These are phyloP conservation scores for Amanita brunnescens DNA, from an alignment of 768 basidiomycete species.

Conservation along the genomic window DNA sequence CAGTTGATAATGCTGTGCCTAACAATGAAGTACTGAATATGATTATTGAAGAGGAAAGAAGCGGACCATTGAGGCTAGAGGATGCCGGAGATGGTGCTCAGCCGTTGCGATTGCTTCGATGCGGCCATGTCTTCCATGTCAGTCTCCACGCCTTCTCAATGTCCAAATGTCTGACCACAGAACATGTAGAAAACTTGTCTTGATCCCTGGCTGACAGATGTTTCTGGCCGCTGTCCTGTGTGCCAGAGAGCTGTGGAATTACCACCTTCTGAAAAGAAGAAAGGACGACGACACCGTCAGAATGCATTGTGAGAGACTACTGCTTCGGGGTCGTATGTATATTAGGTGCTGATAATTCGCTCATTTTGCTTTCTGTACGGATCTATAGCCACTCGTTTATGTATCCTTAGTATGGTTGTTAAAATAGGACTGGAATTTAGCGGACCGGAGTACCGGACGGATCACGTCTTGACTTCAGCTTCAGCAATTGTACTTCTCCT, in stretches of 20 bases:
- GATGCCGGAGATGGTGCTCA: constrained; percentile 74
- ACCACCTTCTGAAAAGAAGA: constrained; percentile 21
- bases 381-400: background rate
- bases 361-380: background rate
- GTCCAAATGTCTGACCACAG: constrained; percentile 4
- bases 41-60: constrained; percentile 30
- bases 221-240: constrained; percentile 82
- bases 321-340: background rate
- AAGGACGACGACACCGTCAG: constrained; percentile 19
- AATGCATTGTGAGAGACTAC: background rate
- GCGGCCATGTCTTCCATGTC: constrained; percentile 89
- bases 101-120: constrained; percentile 65
- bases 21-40: constrained; percentile 21
- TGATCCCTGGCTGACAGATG: constrained; percentile 81
- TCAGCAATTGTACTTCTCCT: background rate
- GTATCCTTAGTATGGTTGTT: background rate
- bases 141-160: constrained; percentile 20
- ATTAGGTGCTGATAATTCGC: background rate
- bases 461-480: background rate
- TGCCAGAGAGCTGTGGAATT: constrained; percentile 72
- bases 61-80: constrained; percentile 40
- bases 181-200: constrained; percentile 67
- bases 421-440: background rate
- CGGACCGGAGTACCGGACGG: background rate
- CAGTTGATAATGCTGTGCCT: constrained; percentile 5